Conservation (phyloP, 768 basidiomycete genomes). For the Clathrus columnatus region DNA sequence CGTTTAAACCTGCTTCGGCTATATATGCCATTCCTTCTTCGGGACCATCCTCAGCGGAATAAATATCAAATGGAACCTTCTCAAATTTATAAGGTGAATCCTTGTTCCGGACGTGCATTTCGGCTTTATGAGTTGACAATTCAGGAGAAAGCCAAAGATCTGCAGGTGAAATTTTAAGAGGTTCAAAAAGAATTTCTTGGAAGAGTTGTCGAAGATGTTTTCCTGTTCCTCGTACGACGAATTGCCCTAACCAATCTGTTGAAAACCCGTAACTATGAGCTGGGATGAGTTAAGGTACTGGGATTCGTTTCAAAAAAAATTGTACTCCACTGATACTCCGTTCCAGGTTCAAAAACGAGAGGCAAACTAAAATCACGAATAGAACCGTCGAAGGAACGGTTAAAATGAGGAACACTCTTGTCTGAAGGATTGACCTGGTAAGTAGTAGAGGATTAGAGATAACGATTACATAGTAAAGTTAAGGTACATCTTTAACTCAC, state of each 20-base stretch:
- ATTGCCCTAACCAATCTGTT: slow-evolving; percentile 1
- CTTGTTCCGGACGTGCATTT: neutral
- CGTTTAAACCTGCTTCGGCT: neutral
- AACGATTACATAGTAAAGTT: too few relatives aligned
- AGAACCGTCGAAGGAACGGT: neutral
- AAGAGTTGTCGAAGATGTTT: neutral
- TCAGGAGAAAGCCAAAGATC: neutral
- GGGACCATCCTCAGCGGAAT: neutral
- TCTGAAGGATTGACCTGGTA: neutral
- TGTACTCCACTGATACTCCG: neutral
- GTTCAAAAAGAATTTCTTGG: neutral
- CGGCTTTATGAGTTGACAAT: neutral
- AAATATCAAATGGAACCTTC: neutral
- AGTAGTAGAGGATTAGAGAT: neutral
- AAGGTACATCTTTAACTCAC: neutral
- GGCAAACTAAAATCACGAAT: neutral
- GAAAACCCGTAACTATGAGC: neutral
- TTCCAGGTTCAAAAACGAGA: neutral
- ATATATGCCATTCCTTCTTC: neutral
- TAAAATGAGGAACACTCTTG: neutral
- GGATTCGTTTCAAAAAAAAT: neutral
- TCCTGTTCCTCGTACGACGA: neutral
- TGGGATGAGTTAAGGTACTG: neutral
- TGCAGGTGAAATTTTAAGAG: neutral
- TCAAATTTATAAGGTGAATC: neutral